Conservation (phyloP, 2,329 filamentous ascomycete genomes). For the Cryphonectria parasitica region DNA sequence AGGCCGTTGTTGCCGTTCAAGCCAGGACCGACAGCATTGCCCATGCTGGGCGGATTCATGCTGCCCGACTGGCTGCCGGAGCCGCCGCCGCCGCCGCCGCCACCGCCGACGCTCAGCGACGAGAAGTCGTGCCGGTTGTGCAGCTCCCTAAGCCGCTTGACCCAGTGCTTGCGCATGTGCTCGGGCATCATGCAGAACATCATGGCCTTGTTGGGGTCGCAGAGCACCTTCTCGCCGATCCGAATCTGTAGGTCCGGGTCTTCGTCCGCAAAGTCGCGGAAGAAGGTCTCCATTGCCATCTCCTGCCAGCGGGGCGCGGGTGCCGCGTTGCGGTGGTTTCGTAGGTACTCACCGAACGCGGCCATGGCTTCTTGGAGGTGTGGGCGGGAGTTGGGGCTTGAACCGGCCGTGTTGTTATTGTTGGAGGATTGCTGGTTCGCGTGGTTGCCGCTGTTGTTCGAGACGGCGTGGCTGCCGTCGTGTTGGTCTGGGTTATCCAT, state of each 20-base stretch:
- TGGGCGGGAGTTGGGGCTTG: constrained; percentile 34
- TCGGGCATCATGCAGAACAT: constrained; percentile 65
- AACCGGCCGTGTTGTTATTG: constrained; percentile 16
- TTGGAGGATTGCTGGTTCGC: constrained; percentile 1
- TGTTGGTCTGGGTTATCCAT: constrained; percentile 17
- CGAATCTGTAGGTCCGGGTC: constrained; percentile 63
- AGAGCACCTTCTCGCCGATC: constrained; percentile 61
- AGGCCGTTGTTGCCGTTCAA: constrained; percentile 12
- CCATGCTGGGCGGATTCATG: not conserved
- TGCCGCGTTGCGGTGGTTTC: constrained; percentile 43
- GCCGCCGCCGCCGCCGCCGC: not conserved
- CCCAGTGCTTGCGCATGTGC: constrained; percentile 58
- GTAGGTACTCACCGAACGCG: constrained; percentile 34
- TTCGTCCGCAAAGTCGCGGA: constrained; percentile 60
- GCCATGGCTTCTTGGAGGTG: constrained; percentile 31
- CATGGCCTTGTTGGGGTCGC: constrained; percentile 64
- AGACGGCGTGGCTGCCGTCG: constrained; percentile 12
- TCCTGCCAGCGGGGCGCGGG: constrained; percentile 56
- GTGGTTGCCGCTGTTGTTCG: constrained; percentile 12
- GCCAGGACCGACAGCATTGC: constrained; percentile 2
- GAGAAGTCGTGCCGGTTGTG: constrained; percentile 39
- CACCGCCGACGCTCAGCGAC: not conserved
- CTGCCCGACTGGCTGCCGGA: constrained; percentile 23
- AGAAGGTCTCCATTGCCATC: constrained; percentile 62
- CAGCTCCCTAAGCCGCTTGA: constrained; percentile 54